Evolutionary conservation across 106 monocot species (phyloP), one percentile per base, ranked within the genome.

Genomic region (Ottelia alismoides): DNA sequence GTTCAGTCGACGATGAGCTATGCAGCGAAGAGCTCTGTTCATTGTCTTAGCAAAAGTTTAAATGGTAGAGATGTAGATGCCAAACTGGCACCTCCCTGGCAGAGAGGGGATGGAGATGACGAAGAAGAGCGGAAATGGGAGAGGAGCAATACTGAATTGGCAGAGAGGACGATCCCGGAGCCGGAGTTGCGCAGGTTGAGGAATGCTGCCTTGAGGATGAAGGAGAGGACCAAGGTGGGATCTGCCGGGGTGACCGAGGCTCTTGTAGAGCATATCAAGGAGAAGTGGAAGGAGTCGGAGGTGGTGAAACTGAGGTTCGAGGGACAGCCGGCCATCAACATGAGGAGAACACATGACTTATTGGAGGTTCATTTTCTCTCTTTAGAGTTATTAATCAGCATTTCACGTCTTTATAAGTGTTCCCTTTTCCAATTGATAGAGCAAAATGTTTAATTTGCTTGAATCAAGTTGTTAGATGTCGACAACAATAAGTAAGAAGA

Each of bases 181-280:
- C 58, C 27, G 3, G 94, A 96, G 35, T 61, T 96, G 35, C 67
- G 51, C 22, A 75, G 94, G 76, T 71, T 96, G 25, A 78, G 94
- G 57, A 81, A 81, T 59, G 47, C 61, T 30, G 80, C 84, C 3
- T 55, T 96, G 49, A 84, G 81, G 69, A 81, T 88, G 74, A 96
- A 88, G 72, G 94, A 88, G 60, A 96, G 88, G 49, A 78, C 78
- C 60, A 88, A 78, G 47, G 74, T 96, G 24, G 88, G 94, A 4
- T 60, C 78, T 10, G 84, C 76, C 30, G 94, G 94, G 18, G 84
- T 96, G 44, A 88, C 88, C 21, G 65, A 81, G 40, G 67, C 70
- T 11, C 27, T 96, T n/a, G 84, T 88, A 25, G 67, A 81, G 52
- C 70, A 31, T 51, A 88, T 96, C 57, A 81, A 72, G 45, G 47